Evolutionary conservation across 2,329 filamentous ascomycete species (phyloP).

Genomic region (Aspergillus sp.): DNA sequence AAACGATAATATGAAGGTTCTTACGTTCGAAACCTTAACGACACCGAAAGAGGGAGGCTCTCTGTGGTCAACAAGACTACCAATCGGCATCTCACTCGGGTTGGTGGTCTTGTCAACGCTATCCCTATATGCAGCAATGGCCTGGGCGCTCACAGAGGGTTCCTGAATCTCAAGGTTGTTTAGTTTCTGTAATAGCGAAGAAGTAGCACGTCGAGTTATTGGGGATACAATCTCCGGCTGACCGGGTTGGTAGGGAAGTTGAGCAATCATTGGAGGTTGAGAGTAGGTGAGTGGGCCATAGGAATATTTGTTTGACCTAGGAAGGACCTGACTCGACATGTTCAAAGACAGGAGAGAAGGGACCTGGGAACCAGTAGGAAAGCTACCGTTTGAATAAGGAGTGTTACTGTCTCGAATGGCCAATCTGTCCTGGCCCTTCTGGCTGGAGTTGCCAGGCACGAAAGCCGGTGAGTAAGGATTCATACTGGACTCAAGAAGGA

Average conservation of each 20-base stretch:
- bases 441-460: background rate
- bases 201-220: background rate
- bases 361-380: background rate
- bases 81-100: slow-evolving; percentile 29
- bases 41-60: slow-evolving; percentile 28
- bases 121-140: slow-evolving; percentile 2
- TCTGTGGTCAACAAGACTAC: slow-evolving; percentile 22
- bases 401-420: background rate
- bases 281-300: background rate
- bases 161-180: slow-evolving; percentile 3
- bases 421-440: background rate
- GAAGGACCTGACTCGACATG: background rate
- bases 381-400: background rate
- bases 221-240: slow-evolving; percentile 5
- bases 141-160: background rate
- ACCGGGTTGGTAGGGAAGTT: background rate
- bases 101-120: slow-evolving; percentile 17
- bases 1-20: slow-evolving; percentile 11
- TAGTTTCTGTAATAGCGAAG: background rate
- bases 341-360: background rate
- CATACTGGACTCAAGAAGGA: background rate
- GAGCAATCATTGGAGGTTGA: background rate
- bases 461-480: slow-evolving; percentile 7
- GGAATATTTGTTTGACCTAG: background rate
- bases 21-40: slow-evolving; percentile 39